Percentiles rank a stretch among this genome's conserved stretches.
These are phyloP conservation scores for Boletus coccyginus DNA, from an alignment of 768 basidiomycete species.

Conservation along the genomic window DNA sequence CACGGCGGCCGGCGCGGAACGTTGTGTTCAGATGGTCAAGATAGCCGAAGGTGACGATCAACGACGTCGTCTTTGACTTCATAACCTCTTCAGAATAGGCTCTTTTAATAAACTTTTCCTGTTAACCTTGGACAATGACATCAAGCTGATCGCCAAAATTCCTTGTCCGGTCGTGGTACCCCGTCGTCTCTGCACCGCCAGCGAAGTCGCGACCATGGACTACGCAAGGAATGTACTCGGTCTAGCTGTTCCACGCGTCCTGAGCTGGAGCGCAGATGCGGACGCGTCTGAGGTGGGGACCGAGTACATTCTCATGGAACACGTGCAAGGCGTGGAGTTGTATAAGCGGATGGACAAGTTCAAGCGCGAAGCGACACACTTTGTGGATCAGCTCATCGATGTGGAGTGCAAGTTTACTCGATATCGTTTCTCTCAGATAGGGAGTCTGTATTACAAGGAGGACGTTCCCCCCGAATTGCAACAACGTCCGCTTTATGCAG, in stretches of 20 bases:
- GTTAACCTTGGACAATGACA: constrained; percentile 10
- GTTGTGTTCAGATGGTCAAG: constrained; percentile 18
- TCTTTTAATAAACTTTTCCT: constrained; percentile 16
- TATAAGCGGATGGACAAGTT: constrained; percentile 11
- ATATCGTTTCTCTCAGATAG: constrained; percentile 30
- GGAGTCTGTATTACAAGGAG: constrained; percentile 36
- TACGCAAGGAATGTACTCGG: constrained; percentile 26
- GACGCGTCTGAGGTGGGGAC: constrained; percentile 24
- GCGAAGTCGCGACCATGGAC: constrained; percentile 38
- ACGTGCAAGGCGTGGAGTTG: constrained; percentile 22
- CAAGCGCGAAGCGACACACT: not conserved
- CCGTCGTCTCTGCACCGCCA: constrained; percentile 30
- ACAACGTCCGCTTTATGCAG: constrained; percentile 12
- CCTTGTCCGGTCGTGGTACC: constrained; percentile 26
- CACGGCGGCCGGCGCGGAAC: constrained; percentile 7
- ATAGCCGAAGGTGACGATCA: constrained; percentile 6
- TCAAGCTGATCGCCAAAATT: constrained; percentile 15
- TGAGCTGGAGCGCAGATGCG: constrained; percentile 29
- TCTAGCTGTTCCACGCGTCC: constrained; percentile 29
- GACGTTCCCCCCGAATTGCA: constrained; percentile 17
- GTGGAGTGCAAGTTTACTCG: constrained; percentile 20
- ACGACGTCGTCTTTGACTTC: not conserved
- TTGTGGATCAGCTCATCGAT: constrained; percentile 19
- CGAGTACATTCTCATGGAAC: constrained; percentile 38
- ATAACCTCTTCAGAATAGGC: not conserved